Conservation (phyloP, 495 filamentous ascomycete species). For the Parmelia sp. region DNA sequence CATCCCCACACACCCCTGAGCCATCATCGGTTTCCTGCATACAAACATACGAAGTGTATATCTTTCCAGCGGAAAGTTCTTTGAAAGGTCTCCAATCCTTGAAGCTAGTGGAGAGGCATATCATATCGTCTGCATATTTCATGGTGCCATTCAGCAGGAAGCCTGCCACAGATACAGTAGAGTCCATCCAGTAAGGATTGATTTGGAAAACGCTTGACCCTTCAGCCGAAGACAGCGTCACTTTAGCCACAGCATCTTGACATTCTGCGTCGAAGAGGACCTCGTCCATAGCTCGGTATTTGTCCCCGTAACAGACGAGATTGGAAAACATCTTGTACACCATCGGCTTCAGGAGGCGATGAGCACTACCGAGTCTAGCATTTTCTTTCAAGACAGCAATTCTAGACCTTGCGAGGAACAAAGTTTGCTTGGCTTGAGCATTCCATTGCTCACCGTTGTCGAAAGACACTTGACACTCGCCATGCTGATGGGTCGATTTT, state of each 20-base stretch:
- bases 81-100: conserved; percentile 51
- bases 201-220: conserved; percentile 57
- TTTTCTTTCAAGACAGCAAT: conserved; percentile 7
- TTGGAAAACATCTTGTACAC: conserved; percentile 44
- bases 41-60: conserved; percentile 53
- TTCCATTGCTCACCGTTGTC: conserved; percentile 11
- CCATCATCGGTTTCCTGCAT: conserved; percentile 39
- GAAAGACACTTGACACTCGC: conserved; percentile 9
- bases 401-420: conserved; percentile 7
- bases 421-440: conserved; percentile 3
- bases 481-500: conserved; percentile 12
- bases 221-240: conserved; percentile 55
- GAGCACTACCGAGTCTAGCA: background rate
- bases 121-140: conserved; percentile 39
- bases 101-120: conserved; percentile 60
- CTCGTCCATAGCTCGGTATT: conserved; percentile 55
- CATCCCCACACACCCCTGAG: conserved; percentile 47
- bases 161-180: conserved; percentile 51
- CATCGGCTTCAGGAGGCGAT: conserved; percentile 26
- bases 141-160: conserved; percentile 38
- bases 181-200: conserved; percentile 68
- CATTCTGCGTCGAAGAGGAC: conserved; percentile 64
- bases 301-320: conserved; percentile 37
- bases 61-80: conserved; percentile 45
- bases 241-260: conserved; percentile 61